Evolutionary conservation across 2,329 filamentous ascomycete species (phyloP), one percentile per base, ranked within the genome.

Genomic region (Penicillium sp.): DNA sequence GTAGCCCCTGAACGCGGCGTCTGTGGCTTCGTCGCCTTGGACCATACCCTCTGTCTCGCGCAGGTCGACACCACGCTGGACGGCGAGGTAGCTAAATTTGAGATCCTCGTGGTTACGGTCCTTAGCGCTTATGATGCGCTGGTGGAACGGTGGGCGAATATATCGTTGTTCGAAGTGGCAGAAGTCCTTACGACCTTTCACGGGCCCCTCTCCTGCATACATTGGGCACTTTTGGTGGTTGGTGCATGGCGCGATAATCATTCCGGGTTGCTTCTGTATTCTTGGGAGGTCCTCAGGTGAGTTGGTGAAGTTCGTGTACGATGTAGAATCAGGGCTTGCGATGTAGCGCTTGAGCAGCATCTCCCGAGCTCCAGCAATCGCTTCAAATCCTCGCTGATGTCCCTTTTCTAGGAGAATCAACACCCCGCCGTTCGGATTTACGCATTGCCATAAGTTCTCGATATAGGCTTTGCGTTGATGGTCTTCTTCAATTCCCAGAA

Each of bases 131-230:
- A 96, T 81, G 51, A 98, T 84, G 51, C 85, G 85, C 73, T 96
- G 92, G 59, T 97, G 83, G 76, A 93, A 97, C 0, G 83, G 81
- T 0, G 95, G 95, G 0, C 93, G 88, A 55, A 93, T 90, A 74
- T 92, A 98, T 51, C 95, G 88, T 79, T 99, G 95, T 65, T 84
- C 86, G 76, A 99, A 98, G 76, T 90, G 91, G 77, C 95, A 99
- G 73, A 90, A 95, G 73, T 98, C 93, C 70, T 93, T 93, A 59
- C 94, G 87, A 6, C 93, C 92, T 30, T 81, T 81, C 58, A 86
- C 88, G 58, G 90, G 82, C 0, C 93, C 92, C 0, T 89, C 84
- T 0, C 84, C 82, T 21, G 84, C 82, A 73, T 97, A 97, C 91
- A 99, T 96, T 0, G 95, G 95, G 68, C 95, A 99, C 61, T 85